Base-by-base conservation (phyloP, 768 basidiomycete genomes). In the Boletus patriciae region DNA sequence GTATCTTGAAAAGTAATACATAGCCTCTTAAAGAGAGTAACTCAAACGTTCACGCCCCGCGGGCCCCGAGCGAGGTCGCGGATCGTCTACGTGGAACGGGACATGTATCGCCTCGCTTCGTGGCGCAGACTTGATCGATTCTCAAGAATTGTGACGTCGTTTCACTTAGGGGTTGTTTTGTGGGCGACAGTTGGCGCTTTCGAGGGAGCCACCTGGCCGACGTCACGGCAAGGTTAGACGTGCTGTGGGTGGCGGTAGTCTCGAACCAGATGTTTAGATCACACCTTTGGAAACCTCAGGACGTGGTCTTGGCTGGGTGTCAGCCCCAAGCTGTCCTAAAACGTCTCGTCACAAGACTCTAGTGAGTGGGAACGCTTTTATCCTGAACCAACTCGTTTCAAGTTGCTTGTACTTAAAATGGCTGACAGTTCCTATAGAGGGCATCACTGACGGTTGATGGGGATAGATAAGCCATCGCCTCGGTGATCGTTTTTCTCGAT, bases 381-480 rank as follows among this genome's bases (percentile, higher is more conserved):
- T 5, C 13, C 34, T n/a, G 38, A n/a, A 40, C 38, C 38, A 40
- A n/a, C 19, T 21, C 15, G 55, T 57, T 57, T 57, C 55, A 57
- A 51, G 50, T 45, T 25, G 15, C 6, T 23, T 27, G 25, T 36
- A 36, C 34, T 36, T 45, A 50, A 21, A 21, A 0, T 5, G 5
- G 27, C 18, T 33, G 25, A 37, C 46, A 29, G 43, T 10, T 38
- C 21, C 19, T 46, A 15, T 6, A 31, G 10, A 19, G 6, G 16
- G 21, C 7, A n/a, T 25, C 25, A n/a, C n/a, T 50, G 37, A 27
- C 18, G 21, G 16, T 4, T 29, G 31, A 31, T 40, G 37, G 40
- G 40, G n/a, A 55, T 18, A 34, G 54, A 49, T 57, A 57, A 44
- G 33, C 19, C 29, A 36, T 36, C 48, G 13, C 34, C 27, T 36